Evolutionary conservation across 257 asterid species (phyloP), one percentile per base, ranked within the genome.

Genomic region (Salvia hispanica): DNA sequence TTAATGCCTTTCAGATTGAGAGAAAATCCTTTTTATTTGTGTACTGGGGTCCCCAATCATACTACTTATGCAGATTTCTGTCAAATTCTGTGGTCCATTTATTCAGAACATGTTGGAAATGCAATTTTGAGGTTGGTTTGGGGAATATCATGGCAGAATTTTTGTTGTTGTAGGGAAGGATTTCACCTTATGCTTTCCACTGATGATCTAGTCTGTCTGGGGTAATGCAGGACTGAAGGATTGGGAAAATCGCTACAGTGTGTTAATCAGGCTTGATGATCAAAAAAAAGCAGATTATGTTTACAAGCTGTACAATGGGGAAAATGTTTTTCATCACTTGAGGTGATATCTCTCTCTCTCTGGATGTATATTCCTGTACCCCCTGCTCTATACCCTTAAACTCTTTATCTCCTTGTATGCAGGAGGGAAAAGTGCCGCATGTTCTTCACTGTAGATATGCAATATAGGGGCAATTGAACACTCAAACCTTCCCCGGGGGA

Each of bases 11-110:
- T 44, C 66, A 94, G 99, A 91, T 81, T 45, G 97, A 83, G 64
- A 77, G 97, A n/a, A 52, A 83, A 83, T 68, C 96, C 97, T n/a
- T 60, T 97, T 90, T 51, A 72, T 91, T 66, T 91, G 95, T 69
- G 97, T 94, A 62, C 91, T 86, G 91, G 93, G 36, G 96, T 94
- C 66, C 97, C 99, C 43, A 91, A 91, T 83, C 95, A 91, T 86
- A 88, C 91, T 91, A 91, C 95, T 3, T 91, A 94, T 77, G 91
- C 97, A 13, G 99, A 94, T 71, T 91, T 94, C 70, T 94, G 97
- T 75, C 92, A n/a, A 85, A 78, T 94, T 91, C 76, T 88, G 96
- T 73, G 95, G 96, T 67, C 89, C 99, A 3, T 94, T 87, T 82
- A 85, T 94, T 45, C 93, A 85, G 58, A 84, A 83, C 72, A 84